phyloP scores from a whole-genome alignment of 495 filamentous ascomycete genomes.

The Aspergillus egyptiacus region DNA sequence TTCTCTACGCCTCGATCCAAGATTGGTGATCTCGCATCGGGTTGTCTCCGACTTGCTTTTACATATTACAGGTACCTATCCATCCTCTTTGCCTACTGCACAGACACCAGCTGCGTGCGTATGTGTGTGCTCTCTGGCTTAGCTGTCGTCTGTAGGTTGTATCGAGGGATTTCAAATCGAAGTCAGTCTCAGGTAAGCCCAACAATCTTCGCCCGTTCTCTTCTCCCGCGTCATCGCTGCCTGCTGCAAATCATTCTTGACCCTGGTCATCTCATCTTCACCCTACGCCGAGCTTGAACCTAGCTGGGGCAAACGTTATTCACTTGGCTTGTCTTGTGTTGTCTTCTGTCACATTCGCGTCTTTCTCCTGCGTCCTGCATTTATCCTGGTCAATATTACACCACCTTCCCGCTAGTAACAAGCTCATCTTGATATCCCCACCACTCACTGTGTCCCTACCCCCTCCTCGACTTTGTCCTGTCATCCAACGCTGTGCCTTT shows the following conservation, averaged over 20 bases:
- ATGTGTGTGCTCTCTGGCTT: neutral
- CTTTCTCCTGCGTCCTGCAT: slow-evolving; percentile 32
- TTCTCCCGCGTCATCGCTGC: slow-evolving; percentile 24
- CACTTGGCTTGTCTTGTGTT: neutral
- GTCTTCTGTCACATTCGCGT: slow-evolving; percentile 18
- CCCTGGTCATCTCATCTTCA: slow-evolving; percentile 15
- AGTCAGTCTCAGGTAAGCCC: no score
- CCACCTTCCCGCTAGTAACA: slow-evolving; percentile 38
- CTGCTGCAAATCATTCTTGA: slow-evolving; percentile 32
- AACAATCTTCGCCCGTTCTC: no score
- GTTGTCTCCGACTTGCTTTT: no score
- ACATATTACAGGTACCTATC: no score
- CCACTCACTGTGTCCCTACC: slow-evolving; percentile 18
- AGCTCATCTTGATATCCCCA: slow-evolving; percentile 29
- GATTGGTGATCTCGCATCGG: no score
- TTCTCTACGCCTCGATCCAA: slow-evolving; percentile 1
- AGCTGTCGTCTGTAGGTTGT: slow-evolving; percentile 4
- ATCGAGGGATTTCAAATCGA: neutral
- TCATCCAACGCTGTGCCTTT: slow-evolving; percentile 11
- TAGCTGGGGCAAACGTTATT: slow-evolving; percentile 3
- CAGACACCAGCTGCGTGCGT: neutral
- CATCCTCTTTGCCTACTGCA: slow-evolving; percentile 3
- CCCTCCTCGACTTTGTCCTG: slow-evolving; percentile 16
- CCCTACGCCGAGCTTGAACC: neutral
- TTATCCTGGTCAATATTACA: slow-evolving; percentile 42